Percentiles rank a stretch among this genome's conserved stretches.
Conservation (phyloP, 495 filamentous ascomycete species). For the Evansstolkia leycettana region DNA sequence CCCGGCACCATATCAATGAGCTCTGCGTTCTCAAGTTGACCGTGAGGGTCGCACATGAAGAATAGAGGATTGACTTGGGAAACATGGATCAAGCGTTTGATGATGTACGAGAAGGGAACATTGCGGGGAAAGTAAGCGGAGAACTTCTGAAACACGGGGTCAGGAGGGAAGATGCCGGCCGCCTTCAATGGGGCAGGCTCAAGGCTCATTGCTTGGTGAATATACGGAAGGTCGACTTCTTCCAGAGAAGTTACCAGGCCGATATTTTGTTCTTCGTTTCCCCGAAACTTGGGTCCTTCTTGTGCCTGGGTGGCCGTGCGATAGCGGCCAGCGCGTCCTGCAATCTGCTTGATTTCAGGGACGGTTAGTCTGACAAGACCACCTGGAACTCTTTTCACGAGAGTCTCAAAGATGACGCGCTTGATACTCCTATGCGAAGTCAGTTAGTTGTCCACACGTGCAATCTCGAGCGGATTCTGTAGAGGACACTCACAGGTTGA, state of each 20-base stretch:
- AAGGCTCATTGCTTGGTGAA: conserved; percentile 47
- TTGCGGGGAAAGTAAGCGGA: conserved; percentile 62
- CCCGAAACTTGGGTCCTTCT: conserved; percentile 3
- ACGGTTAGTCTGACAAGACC: conserved; percentile 40
- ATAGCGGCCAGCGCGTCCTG: conserved; percentile 83
- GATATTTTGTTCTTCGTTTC: conserved; percentile 23
- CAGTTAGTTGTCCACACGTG: too few species aligned
- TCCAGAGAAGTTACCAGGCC: conserved; percentile 79
- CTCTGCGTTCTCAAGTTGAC: conserved; percentile 52
- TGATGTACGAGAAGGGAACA: conserved; percentile 65
- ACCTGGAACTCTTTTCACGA: conserved; percentile 50
- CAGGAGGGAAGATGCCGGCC: conserved; percentile 65
- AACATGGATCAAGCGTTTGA: conserved; percentile 58
- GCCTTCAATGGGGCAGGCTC: conserved; percentile 54
- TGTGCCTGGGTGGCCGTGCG: conserved; percentile 47
- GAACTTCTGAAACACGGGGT: conserved; percentile 54
- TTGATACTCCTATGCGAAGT: conserved; percentile 54
- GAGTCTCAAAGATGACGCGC: conserved; percentile 75
- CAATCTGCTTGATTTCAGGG: conserved; percentile 91
- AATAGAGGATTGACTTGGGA: conserved; percentile 49
- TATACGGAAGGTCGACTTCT: conserved; percentile 47
- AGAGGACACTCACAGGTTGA: conserved; percentile 57
- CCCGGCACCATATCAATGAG: conserved; percentile 50
- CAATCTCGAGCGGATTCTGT: neutral
- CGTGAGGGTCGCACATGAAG: conserved; percentile 52